A percentile compares a stretch with the other conserved stretches of the same genome.
Conservation (phyloP, 2,329 filamentous ascomycete genomes). For the Nothophoma quercina region DNA sequence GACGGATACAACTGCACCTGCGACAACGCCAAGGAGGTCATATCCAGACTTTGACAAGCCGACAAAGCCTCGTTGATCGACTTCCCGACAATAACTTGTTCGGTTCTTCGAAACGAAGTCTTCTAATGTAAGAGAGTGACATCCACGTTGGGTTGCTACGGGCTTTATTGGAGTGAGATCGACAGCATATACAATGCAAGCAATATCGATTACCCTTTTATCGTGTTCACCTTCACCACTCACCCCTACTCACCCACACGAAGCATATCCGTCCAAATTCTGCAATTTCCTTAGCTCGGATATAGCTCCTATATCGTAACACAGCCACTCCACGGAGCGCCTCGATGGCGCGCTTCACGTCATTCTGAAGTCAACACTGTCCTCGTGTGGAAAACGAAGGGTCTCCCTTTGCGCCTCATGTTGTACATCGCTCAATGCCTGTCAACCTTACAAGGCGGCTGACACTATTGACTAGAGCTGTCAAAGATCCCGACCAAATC, state of each 20-base stretch:
- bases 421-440: background rate
- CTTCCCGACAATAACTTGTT: too few relatives aligned
- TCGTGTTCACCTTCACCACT: background rate
- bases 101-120: too few relatives aligned
- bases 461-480: background rate
- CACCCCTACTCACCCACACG: background rate
- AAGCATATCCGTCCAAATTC: background rate
- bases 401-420: background rate
- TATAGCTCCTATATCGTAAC: too few relatives aligned
- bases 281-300: background rate
- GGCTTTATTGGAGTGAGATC: too few relatives aligned
- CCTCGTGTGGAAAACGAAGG: too few relatives aligned
- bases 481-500: background rate
- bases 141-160: too few relatives aligned
- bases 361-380: background rate
- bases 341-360: background rate
- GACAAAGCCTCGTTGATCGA: too few relatives aligned
- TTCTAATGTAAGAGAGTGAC: too few relatives aligned
- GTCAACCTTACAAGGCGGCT: background rate
- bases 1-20: too few relatives aligned
- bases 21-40: too few relatives aligned
- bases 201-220: background rate
- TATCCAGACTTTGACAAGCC: too few relatives aligned
- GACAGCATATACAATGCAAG: background rate
- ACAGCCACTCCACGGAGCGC: background rate